A percentile compares a stretch with the other conserved stretches of the same genome.
These are phyloP conservation scores for Paramecium caudatum DNA, from an alignment of 73 alveolate species.

Conservation along the genomic window DNA sequence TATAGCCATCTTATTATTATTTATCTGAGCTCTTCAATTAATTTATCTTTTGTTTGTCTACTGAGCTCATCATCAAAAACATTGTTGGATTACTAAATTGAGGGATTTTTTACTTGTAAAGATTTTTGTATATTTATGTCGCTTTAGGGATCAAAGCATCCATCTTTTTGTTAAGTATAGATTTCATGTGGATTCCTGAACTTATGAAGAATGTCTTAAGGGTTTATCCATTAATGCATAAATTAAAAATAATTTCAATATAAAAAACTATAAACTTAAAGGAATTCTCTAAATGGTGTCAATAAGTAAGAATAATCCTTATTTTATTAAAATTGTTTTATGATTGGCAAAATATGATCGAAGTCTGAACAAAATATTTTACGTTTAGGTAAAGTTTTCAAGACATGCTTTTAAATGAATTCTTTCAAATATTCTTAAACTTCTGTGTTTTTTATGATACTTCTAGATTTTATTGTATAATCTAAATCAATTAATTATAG, in stretches of 20 bases:
- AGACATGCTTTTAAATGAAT: neutral
- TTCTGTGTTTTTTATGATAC: neutral
- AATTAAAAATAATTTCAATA: neutral
- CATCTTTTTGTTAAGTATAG: slow-evolving; percentile 15
- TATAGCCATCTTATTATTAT: slow-evolving; percentile 28
- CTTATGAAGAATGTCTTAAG: slow-evolving; percentile 20
- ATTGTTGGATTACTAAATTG: slow-evolving; percentile 31
- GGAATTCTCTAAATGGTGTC: neutral
- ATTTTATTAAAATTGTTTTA: neutral
- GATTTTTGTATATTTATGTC: slow-evolving; percentile 20
- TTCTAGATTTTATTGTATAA: neutral
- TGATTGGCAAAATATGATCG: neutral
- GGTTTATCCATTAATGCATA: slow-evolving; percentile 19
- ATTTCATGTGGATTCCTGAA: slow-evolving; percentile 35
- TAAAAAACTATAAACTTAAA: slow-evolving; percentile 2
- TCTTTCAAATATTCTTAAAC: neutral
- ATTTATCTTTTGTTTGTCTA: slow-evolving; percentile 40
- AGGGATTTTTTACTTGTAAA: slow-evolving; percentile 21
- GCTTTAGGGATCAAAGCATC: slow-evolving; percentile 23
- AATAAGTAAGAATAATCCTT: neutral
- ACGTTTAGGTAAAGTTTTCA: neutral
- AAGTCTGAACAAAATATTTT: neutral
- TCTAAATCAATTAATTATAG: neutral
- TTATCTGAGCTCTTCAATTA: slow-evolving; percentile 34
- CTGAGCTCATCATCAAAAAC: slow-evolving; percentile 47